Conservation (phyloP, 2,329 filamentous ascomycete genomes). For the Metarhizium rileyi region DNA sequence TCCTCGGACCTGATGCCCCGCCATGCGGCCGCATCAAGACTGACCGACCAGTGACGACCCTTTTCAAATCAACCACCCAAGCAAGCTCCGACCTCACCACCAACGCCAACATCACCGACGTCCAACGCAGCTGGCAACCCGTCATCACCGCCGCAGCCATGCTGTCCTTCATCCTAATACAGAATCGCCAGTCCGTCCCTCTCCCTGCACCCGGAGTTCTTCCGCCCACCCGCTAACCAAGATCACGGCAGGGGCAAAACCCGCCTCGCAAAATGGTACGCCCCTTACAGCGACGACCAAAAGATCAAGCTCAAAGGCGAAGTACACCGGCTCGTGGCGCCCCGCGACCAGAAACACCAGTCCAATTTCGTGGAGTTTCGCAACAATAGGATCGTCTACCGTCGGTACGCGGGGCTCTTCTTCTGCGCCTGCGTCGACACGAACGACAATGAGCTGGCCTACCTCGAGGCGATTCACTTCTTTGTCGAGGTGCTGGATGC, state of each 20-base stretch:
- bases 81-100: neutral
- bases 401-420: constrained; percentile 94
- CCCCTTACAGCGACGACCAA: constrained; percentile 95
- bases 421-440: constrained; percentile 99
- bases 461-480: constrained; percentile 96
- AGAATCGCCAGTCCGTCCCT: constrained; percentile 68
- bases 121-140: neutral
- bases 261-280: constrained; percentile 97
- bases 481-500: constrained; percentile 98
- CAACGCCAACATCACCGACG: neutral
- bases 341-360: constrained; percentile 97
- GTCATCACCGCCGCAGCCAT: constrained; percentile 30
- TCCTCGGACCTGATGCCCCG: no score
- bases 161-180: constrained; percentile 82
- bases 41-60: no score
- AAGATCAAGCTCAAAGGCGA: constrained; percentile 99
- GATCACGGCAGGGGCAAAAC: constrained; percentile 75
- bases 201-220: neutral
- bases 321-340: constrained; percentile 94
- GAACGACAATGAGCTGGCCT: constrained; percentile 96
- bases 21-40: no score
- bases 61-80: constrained; percentile 4
- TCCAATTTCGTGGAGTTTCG: constrained; percentile 98
- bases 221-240: neutral
- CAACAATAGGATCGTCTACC: constrained; percentile 93